A percentile compares a stretch with the other conserved stretches of the same genome.
These are phyloP conservation scores for Petasospora rhodanensis DNA, from an alignment of 1,139 yeast species.

Conservation along the genomic window DNA sequence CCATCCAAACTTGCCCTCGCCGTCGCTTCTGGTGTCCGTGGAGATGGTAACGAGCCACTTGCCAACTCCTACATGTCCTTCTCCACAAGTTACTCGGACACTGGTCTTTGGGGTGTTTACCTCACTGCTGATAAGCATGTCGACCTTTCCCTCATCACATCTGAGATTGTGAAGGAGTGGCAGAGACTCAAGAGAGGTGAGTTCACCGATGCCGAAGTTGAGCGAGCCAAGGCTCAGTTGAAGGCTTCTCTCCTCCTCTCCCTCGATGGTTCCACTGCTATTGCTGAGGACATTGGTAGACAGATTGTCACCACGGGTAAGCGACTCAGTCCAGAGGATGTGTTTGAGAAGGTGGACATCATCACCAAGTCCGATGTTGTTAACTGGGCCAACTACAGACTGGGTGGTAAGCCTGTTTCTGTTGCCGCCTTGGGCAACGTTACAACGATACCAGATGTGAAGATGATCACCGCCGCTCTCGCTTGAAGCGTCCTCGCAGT, in stretches of 20 bases:
- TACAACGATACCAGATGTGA: conserved; percentile 33
- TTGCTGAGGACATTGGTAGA: conserved; percentile 97
- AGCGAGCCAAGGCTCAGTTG: conserved; percentile 88
- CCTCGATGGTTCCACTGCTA: conserved; percentile 91
- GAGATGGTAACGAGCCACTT: conserved; percentile 42
- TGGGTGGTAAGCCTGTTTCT: conserved; percentile 77
- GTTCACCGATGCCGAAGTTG: conserved; percentile 82
- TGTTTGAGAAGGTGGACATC: conserved; percentile 75
- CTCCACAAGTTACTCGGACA: conserved; percentile 94
- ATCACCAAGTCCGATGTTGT: conserved; percentile 78
- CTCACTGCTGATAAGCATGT: conserved; percentile 71
- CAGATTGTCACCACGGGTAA: conserved; percentile 94
- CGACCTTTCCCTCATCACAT: conserved; percentile 60
- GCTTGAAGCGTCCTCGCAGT: conserved; percentile 11
- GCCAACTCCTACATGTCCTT: conserved; percentile 96
- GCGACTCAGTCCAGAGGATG: conserved; percentile 87
- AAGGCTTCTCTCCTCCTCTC: conserved; percentile 88
- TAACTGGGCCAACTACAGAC: conserved; percentile 82
- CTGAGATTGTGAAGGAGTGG: conserved; percentile 86
- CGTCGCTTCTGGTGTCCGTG: conserved; percentile 52
- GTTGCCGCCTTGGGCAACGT: conserved; percentile 88
- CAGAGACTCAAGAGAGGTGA: conserved; percentile 70
- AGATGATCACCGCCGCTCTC: conserved; percentile 17
- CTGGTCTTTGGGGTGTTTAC: conserved; percentile 97
- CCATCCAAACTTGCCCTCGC: conserved; percentile 79